Evolutionary conservation across 2,329 filamentous ascomycete species (phyloP), one percentile per base, ranked within the genome.

Genomic region (Cladophialophora chaetospira): DNA sequence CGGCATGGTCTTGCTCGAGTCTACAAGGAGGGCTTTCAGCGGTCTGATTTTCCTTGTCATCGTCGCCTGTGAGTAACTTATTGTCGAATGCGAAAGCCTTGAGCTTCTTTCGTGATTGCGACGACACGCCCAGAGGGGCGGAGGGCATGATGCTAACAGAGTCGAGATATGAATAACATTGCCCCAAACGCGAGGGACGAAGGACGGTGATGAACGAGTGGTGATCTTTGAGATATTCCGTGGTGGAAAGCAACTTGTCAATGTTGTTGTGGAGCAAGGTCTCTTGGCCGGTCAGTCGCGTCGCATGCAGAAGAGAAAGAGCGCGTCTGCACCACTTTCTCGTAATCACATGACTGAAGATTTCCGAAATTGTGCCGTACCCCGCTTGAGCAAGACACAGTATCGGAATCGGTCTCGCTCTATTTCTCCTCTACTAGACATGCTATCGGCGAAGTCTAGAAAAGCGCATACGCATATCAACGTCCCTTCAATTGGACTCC

Each of bases 61-160:
- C 45, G 19, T 56, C 43, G 3, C 6, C 42, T 23, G 4, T 42
- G 31, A 46, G 44, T 38, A 53, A 26, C 21, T 52, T 61, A 23
- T 52, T 45, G 23, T 56, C 52, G 46, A 55, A 59, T 17, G 57
- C 42, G 38, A 55, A 60, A n/a, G 54, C 10, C 26, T 60, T 62
- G 28, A 57, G 29, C 53, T 60, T 63, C 49, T 58, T 63, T 17
- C 51, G 35, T 17, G 63, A 58, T 26, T 63, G 63, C 26, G 63
- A 63, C 9, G 61, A 63, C 17, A 63, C 44, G 28, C 47, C 50
- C 29, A 51, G 35, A 4, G 58, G 53, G 23, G 45, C 56, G 8
- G 43, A 45, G 11, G 60, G 53, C 60, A 62, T 62, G 36, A 29
- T 60, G 45, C 10, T 44, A 55, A 9, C n/a, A 35, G 5, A 10